Conservation (phyloP, 768 basidiomycete species). For the Multifurca ochricompacta region DNA sequence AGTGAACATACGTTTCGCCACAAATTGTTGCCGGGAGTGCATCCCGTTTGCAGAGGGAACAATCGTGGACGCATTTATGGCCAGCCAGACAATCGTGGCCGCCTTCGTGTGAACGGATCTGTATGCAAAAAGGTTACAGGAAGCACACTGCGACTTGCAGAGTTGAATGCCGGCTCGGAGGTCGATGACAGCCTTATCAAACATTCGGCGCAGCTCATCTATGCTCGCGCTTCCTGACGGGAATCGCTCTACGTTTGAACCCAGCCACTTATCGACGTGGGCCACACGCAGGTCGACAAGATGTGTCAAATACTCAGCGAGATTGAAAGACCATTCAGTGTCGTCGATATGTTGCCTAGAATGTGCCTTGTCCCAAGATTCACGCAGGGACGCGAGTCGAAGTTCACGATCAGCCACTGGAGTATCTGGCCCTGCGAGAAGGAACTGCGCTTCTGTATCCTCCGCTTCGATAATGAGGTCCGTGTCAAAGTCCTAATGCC, state of each 20-base stretch:
- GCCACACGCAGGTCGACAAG: conserved; percentile 37
- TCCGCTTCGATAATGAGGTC: too few relatives aligned
- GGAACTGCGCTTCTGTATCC: too few relatives aligned
- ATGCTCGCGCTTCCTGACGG: conserved; percentile 36
- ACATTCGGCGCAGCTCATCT: conserved; percentile 36
- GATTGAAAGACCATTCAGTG: conserved; percentile 32
- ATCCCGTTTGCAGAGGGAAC: conserved; percentile 36
- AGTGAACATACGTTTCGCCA: too few relatives aligned
- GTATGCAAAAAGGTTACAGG: conserved; percentile 46
- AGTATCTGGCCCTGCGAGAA: too few relatives aligned
- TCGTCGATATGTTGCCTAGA: conserved; percentile 33
- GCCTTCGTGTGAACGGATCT: conserved; percentile 37
- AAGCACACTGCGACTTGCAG: conserved; percentile 39
- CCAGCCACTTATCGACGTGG: conserved; percentile 45
- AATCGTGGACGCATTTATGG: conserved; percentile 38
- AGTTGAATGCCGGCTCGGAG: conserved; percentile 39
- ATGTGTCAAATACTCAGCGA: conserved; percentile 33
- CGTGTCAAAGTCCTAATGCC: too few relatives aligned
- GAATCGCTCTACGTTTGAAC: conserved; percentile 41
- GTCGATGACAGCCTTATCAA: conserved; percentile 37
- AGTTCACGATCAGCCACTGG: too few relatives aligned
- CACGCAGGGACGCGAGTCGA: conserved; percentile 22
- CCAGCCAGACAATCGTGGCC: conserved; percentile 43
- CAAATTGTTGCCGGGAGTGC: conserved; percentile 28
- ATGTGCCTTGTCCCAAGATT: conserved; percentile 28